Percentiles rank a stretch among this genome's conserved stretches.
phyloP scores from a whole-genome alignment of 495 filamentous ascomycete genomes.

The Penicillium steckii region DNA sequence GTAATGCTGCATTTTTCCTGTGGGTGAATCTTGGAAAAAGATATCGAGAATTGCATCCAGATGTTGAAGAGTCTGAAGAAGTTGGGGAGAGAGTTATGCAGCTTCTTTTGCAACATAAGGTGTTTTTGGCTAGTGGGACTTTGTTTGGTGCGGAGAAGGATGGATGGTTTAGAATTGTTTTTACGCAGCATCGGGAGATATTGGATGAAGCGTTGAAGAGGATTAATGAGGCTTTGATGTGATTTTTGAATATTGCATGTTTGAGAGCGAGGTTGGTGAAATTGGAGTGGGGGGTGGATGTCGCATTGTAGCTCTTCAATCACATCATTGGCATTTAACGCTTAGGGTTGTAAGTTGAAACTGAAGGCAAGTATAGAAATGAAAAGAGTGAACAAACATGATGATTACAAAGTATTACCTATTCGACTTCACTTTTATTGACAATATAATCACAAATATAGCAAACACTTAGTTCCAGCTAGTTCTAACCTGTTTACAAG shows the following conservation, averaged over 20 bases:
- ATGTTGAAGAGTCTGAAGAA: conserved; percentile 18
- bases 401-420: no score
- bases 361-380: no score
- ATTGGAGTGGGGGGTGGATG: not conserved
- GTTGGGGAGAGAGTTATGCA: conserved; percentile 28
- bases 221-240: conserved; percentile 26
- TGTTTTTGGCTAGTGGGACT: conserved; percentile 44
- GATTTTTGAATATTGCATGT: no score
- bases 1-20: conserved; percentile 58
- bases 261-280: no score
- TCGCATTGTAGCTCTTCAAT: no score
- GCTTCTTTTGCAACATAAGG: conserved; percentile 36
- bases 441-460: no score
- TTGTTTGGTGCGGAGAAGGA: conserved; percentile 43
- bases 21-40: conserved; percentile 55
- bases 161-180: conserved; percentile 55
- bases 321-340: no score
- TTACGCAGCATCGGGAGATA: conserved; percentile 36
- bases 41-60: conserved; percentile 29
- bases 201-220: conserved; percentile 46
- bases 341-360: not conserved
- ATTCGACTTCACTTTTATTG: no score
- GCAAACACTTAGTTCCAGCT: no score
- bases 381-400: no score
- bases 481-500: no score